Conservation (phyloP, 805 yeast species). For the Metschnikowia continentalis region DNA sequence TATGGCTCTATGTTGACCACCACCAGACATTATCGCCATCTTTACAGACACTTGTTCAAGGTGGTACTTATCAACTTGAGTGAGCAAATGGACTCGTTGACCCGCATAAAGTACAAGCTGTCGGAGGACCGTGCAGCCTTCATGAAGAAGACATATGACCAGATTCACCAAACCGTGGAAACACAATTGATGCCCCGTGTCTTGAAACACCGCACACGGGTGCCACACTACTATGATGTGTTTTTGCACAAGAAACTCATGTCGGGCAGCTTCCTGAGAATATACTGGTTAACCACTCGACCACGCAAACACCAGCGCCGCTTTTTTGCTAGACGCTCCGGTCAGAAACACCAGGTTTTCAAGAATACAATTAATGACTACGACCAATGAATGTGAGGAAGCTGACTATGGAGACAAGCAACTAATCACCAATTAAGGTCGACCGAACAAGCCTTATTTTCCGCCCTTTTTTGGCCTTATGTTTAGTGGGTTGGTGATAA, state of each 20-base stretch:
- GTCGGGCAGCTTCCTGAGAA: conserved; percentile 26
- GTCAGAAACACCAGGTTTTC: background rate
- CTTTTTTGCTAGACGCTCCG: background rate
- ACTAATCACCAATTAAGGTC: too few relatives aligned
- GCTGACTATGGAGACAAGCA: too few relatives aligned
- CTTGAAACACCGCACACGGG: conserved; percentile 13
- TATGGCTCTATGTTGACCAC: conserved; percentile 26
- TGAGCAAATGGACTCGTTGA: conserved; percentile 35
- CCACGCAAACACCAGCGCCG: conserved; percentile 1
- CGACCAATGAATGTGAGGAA: background rate
- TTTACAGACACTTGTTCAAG: conserved; percentile 33
- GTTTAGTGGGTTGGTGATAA: too few relatives aligned
- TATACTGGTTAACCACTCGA: conserved; percentile 26
- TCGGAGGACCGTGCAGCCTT: conserved; percentile 26
- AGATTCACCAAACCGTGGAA: conserved; percentile 26
- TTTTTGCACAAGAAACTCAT: conserved; percentile 24
- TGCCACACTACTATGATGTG: conserved; percentile 20
- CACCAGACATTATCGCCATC: conserved; percentile 19
- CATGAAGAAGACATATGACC: conserved; percentile 22
- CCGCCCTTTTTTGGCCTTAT: too few relatives aligned
- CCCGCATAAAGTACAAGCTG: conserved; percentile 33
- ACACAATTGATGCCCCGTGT: conserved; percentile 24
- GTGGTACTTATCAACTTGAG: conserved; percentile 34
- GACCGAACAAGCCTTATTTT: too few relatives aligned
- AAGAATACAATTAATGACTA: background rate